phyloP scores from a whole-genome alignment of 2,329 filamentous ascomycete genomes.

The Epichloe sp. region DNA sequence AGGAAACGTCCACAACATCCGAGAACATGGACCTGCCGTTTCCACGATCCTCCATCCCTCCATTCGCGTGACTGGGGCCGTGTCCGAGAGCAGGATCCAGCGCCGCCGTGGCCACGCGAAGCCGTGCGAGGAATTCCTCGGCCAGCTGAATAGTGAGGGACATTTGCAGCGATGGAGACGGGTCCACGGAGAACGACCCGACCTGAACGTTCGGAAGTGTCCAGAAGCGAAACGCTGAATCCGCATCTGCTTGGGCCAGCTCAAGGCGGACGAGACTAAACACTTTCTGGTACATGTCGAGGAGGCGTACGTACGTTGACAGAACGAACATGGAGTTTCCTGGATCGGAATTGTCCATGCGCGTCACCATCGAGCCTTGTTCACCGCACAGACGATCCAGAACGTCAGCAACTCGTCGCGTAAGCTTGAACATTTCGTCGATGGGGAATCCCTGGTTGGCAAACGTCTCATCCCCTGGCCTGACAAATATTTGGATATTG shows the following conservation, averaged over 20 bases:
- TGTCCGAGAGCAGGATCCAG: constrained; percentile 14
- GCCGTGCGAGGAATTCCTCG: constrained; percentile 25
- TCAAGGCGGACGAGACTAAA: constrained; percentile 23
- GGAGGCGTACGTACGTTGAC: constrained; percentile 25
- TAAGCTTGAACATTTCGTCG: constrained; percentile 28
- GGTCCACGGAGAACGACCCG: constrained; percentile 26
- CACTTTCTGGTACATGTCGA: constrained; percentile 28
- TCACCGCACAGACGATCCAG: constrained; percentile 15
- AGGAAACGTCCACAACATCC: constrained; percentile 19
- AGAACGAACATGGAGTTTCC: constrained; percentile 26
- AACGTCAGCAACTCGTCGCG: constrained; percentile 22
- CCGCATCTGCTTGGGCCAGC: constrained; percentile 16
- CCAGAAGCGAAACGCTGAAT: constrained; percentile 21
- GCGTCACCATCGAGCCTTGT: constrained; percentile 4
- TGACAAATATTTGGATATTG: constrained; percentile 7
- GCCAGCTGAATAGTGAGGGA: constrained; percentile 29
- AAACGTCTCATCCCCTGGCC: constrained; percentile 10
- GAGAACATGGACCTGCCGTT: constrained; percentile 18
- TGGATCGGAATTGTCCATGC: constrained; percentile 19
- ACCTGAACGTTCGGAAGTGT: constrained; percentile 28
- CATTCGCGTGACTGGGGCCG: constrained; percentile 2
- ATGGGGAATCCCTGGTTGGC: constrained; percentile 22
- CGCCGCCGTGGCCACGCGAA: constrained; percentile 19
- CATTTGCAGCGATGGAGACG: constrained; percentile 28
- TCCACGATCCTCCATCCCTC: constrained; percentile 3